Conservation (phyloP, 2,329 filamentous ascomycete genomes). For the Cytospora piceae region DNA sequence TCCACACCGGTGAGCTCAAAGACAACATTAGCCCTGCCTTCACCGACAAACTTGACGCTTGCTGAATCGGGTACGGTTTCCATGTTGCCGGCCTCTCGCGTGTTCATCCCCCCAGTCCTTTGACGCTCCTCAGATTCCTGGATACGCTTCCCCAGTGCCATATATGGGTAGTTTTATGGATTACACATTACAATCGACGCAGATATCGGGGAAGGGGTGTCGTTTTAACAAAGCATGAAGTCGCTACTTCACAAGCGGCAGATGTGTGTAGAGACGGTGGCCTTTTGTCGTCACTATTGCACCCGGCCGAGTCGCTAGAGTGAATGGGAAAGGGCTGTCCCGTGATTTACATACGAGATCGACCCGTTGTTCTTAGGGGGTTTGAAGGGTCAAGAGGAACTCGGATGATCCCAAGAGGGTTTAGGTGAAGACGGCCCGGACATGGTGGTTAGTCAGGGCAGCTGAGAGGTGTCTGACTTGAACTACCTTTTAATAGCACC, state of each 20-base stretch:
- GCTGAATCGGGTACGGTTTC: constrained; percentile 21
- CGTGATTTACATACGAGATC: neutral
- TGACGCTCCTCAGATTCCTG: constrained; percentile 15
- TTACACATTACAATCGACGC: constrained; percentile 22
- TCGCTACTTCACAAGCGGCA: constrained; percentile 25
- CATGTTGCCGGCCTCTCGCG: constrained; percentile 10
- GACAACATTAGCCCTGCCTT: constrained; percentile 79
- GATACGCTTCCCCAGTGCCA: constrained; percentile 6
- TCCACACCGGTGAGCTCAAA: constrained; percentile 55
- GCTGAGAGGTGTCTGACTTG: constrained; percentile 1
- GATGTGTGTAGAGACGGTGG: constrained; percentile 6
- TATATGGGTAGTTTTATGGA: constrained; percentile 6
- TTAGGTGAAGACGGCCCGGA: constrained; percentile 8
- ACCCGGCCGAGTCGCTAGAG: constrained; percentile 5
- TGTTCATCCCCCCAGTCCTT: neutral
- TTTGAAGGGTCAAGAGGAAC: neutral
- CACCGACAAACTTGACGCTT: constrained; percentile 51
- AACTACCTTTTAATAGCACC: neutral
- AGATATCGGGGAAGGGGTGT: neutral
- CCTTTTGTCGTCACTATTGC: constrained; percentile 17
- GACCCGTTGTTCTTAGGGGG: neutral
- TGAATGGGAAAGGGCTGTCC: constrained; percentile 10
- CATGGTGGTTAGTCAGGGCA: constrained; percentile 6
- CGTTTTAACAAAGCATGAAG: constrained; percentile 12
- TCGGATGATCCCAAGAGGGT: neutral